Evolutionary conservation across 129 eudicot genomes (phyloP).

Genomic region (Tagetes erecta): DNA sequence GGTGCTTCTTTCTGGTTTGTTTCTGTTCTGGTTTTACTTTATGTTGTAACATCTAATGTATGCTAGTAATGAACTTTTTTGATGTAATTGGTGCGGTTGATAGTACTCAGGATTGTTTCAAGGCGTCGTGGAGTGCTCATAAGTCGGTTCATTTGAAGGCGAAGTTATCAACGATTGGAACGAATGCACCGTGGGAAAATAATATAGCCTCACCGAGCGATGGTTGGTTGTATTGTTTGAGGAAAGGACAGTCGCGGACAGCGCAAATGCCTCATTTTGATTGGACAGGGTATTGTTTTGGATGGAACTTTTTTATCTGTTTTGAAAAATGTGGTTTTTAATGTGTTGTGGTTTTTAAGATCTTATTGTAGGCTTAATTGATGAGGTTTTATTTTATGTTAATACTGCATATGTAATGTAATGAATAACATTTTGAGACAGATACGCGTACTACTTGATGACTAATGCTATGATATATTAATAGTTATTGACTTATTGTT

Average conservation of each 20-base stretch:
- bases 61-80: background rate
- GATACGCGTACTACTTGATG: background rate
- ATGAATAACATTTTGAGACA: background rate
- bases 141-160: slow-evolving; percentile 79
- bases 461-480: background rate
- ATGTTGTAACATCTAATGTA: background rate
- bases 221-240: slow-evolving; percentile 87
- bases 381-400: background rate
- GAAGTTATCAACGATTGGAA: slow-evolving; percentile 47
- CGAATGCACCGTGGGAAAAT: slow-evolving; percentile 46
- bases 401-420: background rate
- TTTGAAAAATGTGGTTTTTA: background rate
- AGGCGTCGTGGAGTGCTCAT: slow-evolving; percentile 91
- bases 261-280: slow-evolving; percentile 80
- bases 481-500: background rate
- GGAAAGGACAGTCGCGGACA: slow-evolving; percentile 88
- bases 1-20: slow-evolving; percentile 94
- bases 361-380: background rate
- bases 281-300: slow-evolving; percentile 84
- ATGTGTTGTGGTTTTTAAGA: background rate
- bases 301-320: background rate
- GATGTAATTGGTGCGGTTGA: slow-evolving; percentile 17
- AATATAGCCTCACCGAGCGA: slow-evolving; percentile 48
- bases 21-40: slow-evolving; percentile 10
- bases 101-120: slow-evolving; percentile 93